Conservation (phyloP, 768 basidiomycete species). For the Phylloporus sp. region DNA sequence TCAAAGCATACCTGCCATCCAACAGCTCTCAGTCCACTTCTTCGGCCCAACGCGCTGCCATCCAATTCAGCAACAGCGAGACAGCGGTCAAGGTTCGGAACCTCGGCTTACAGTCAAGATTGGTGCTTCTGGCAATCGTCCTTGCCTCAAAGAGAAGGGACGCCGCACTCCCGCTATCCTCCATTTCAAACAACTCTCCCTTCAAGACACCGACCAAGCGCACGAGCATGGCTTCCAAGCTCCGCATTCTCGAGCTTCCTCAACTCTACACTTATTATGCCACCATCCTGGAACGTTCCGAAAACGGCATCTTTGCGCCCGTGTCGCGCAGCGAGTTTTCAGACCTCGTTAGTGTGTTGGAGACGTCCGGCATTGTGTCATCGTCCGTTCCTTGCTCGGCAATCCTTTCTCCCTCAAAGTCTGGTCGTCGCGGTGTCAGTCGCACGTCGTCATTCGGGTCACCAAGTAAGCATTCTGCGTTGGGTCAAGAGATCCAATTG, state of each 20-base stretch:
- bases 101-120: conserved; percentile 69
- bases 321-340: conserved; percentile 74
- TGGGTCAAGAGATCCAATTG: conserved; percentile 45
- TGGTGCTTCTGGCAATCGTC: conserved; percentile 60
- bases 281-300: conserved; percentile 51
- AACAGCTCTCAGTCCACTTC: conserved; percentile 14
- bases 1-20: conserved; percentile 64
- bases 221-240: conserved; percentile 32
- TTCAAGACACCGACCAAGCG: conserved; percentile 51
- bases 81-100: conserved; percentile 59
- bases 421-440: conserved; percentile 47
- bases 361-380: conserved; percentile 63
- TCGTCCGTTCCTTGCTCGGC: conserved; percentile 29
- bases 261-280: conserved; percentile 64
- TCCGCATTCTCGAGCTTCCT: conserved; percentile 48
- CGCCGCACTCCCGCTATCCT: conserved; percentile 48
- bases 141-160: conserved; percentile 61
- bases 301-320: conserved; percentile 50
- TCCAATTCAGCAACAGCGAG: conserved; percentile 46
- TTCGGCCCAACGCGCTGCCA: conserved; percentile 17
- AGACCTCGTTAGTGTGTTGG: conserved; percentile 66
- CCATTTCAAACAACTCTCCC: conserved; percentile 30
- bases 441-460: conserved; percentile 56
- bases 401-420: conserved; percentile 39
- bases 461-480: conserved; percentile 20